Evolutionary conservation across 1,139 yeast genomes (phyloP).

Genomic region (Saccharomycopsis hybrid): DNA sequence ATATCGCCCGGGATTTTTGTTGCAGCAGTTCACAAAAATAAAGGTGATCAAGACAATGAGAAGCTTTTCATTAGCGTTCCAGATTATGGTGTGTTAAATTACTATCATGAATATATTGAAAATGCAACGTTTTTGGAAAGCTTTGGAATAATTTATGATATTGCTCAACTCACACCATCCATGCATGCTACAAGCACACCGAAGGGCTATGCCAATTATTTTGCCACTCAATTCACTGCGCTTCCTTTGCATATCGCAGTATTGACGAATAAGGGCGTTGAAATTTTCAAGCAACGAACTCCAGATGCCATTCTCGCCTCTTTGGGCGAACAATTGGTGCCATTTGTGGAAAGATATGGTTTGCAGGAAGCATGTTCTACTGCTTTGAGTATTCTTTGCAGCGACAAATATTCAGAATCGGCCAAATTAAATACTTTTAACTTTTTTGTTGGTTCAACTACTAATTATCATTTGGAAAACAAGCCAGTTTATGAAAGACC

Average conservation of each 20-base stretch:
- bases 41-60: constrained; percentile 25
- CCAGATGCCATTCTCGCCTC: constrained; percentile 73
- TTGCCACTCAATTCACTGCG: constrained; percentile 75
- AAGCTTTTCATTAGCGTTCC: constrained; percentile 70
- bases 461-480: constrained; percentile 14
- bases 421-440: constrained; percentile 35
- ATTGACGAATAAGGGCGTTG: constrained; percentile 72
- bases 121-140: constrained; percentile 71
- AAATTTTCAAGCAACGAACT: constrained; percentile 68
- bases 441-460: constrained; percentile 25
- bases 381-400: constrained; percentile 75
- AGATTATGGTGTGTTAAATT: constrained; percentile 76
- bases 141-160: constrained; percentile 63
- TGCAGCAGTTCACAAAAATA: constrained; percentile 36
- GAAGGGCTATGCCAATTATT: constrained; percentile 73
- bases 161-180: constrained; percentile 61
- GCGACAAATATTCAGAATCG: constrained; percentile 53
- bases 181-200: constrained; percentile 70
- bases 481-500: constrained; percentile 16
- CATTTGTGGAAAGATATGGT: constrained; percentile 52
- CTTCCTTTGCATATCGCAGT: constrained; percentile 68
- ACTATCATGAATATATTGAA: constrained; percentile 65
- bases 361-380: constrained; percentile 79
- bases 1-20: constrained; percentile 82
- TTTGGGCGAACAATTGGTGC: constrained; percentile 52